Evolutionary conservation across 129 eudicot genomes (phyloP).

Genomic region (Heracleum sosnowskyi): DNA sequence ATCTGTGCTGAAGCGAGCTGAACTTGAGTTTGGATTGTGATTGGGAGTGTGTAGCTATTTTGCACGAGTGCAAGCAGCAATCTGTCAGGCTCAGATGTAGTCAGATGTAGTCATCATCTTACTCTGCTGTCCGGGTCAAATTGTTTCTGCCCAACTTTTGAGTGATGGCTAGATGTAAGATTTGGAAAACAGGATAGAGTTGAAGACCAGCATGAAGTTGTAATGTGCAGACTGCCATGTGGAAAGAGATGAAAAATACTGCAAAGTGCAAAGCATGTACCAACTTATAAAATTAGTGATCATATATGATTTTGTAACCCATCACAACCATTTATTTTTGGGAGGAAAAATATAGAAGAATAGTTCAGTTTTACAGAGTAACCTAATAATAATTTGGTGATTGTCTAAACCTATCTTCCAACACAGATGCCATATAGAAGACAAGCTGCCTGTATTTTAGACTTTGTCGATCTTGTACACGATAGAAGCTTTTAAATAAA

Average conservation of each 20-base stretch:
- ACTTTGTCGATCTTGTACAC: too few relatives aligned
- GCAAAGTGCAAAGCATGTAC: slow-evolving; percentile 2
- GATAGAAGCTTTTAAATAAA: too few relatives aligned
- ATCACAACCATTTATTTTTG: neutral
- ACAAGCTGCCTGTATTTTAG: too few relatives aligned
- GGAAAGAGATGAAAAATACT: neutral
- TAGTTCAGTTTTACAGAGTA: neutral
- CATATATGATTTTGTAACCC: neutral
- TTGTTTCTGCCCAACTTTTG: neutral
- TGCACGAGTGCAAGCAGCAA: neutral
- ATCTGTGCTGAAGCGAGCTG: slow-evolving; percentile 70
- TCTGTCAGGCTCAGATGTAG: neutral
- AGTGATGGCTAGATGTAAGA: neutral
- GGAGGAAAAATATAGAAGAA: neutral
- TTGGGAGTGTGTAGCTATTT: neutral
- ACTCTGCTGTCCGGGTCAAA: neutral
- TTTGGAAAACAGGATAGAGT: neutral
- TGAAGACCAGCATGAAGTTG: neutral
- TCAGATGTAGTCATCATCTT: neutral
- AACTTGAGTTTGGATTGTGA: slow-evolving; percentile 48
- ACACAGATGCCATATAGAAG: too few relatives aligned
- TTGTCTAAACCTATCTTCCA: too few relatives aligned
- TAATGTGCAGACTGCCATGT: neutral
- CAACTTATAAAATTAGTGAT: neutral
- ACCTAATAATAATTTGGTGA: too few relatives aligned